These are phyloP conservation scores for Trichophyton mentagrophytes DNA, from an alignment of 2,329 filamentous ascomycete genomes.

Conservation along the genomic window DNA sequence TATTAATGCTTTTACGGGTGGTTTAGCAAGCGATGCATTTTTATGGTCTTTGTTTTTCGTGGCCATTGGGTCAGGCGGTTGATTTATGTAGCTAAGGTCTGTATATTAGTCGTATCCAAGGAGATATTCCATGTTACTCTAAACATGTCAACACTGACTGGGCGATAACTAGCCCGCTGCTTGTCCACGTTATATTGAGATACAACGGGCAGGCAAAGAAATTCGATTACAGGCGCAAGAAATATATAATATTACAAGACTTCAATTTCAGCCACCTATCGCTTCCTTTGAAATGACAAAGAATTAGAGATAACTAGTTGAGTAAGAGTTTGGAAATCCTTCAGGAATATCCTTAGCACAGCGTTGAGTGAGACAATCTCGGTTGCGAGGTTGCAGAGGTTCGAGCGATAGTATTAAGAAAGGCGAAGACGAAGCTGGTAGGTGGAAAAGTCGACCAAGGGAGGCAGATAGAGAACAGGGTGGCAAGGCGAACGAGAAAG, in stretches of 20 bases:
- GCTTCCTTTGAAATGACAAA: neutral
- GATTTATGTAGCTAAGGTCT: neutral
- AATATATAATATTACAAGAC: neutral
- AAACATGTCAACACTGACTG: neutral
- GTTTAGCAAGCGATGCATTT: slow-evolving; percentile 3
- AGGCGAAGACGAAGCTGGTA: neutral
- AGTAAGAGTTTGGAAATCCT: neutral
- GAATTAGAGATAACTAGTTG: neutral
- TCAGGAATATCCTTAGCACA: neutral
- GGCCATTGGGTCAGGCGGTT: neutral
- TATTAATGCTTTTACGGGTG: neutral
- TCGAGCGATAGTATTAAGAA: neutral
- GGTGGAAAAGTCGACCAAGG: neutral
- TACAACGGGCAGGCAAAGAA: too few species aligned
- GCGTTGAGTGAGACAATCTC: neutral
- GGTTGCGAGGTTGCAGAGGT: neutral
- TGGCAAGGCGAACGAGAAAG: neutral
- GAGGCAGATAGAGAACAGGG: neutral
- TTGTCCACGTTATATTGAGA: too few species aligned
- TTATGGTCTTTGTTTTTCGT: neutral
- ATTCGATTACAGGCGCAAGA: neutral
- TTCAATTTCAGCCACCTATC: neutral
- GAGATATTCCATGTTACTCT: neutral
- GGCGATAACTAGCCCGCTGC: too few species aligned
- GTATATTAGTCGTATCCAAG: neutral